Evolutionary conservation across 345 rosid species (phyloP).

Genomic region (Eucalyptus pauciflora): DNA sequence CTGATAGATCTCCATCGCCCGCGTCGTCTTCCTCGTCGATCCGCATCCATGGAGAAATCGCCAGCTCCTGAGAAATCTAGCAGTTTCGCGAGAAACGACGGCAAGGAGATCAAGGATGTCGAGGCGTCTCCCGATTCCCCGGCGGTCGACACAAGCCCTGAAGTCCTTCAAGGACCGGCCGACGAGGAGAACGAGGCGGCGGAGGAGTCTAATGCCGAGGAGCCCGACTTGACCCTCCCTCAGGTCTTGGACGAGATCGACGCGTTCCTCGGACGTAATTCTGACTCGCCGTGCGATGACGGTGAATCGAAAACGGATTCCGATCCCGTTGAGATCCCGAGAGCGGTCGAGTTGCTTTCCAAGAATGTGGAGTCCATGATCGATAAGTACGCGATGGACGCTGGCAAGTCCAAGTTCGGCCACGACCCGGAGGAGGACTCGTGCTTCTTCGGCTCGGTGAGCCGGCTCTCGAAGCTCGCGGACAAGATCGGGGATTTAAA

Average conservation of each 20-base stretch:
- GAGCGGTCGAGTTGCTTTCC: constrained; percentile 22
- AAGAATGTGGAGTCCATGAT: constrained; percentile 35
- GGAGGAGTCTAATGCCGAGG: background rate
- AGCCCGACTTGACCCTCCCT: background rate
- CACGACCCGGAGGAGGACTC: constrained; percentile 23
- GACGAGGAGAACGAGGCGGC: background rate
- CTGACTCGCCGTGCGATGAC: background rate
- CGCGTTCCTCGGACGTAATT: constrained; percentile 12
- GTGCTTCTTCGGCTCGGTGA: constrained; percentile 21
- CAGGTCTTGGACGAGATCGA: constrained; percentile 35
- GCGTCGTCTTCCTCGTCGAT: background rate
- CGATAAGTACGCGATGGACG: constrained; percentile 10
- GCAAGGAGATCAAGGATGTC: background rate
- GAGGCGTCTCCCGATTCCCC: background rate
- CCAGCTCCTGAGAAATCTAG: constrained; percentile 8
- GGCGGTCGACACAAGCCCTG: background rate
- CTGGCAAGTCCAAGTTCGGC: constrained; percentile 11
- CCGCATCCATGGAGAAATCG: background rate
- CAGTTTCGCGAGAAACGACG: constrained; percentile 4
- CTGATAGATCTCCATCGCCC: background rate
- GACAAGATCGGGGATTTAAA: constrained; percentile 11
- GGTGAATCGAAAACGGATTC: background rate
- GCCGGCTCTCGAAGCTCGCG: constrained; percentile 20
- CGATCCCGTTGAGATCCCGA: constrained; percentile 14
- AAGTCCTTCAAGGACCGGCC: background rate